Conservation (phyloP, 78 protist genomes). For the Dictyostelium firmibasis region DNA sequence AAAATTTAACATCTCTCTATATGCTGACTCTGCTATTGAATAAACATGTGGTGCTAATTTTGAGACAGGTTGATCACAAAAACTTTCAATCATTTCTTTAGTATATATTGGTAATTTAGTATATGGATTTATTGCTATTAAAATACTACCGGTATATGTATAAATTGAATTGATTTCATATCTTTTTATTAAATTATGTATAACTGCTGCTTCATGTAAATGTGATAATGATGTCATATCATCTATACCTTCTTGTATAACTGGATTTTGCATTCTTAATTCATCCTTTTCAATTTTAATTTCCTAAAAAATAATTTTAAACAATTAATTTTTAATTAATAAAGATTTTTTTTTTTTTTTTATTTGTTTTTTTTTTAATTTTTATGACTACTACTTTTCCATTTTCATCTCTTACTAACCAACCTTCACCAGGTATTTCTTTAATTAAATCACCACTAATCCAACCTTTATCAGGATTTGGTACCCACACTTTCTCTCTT, state of each 20-base stretch:
- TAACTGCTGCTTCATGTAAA: conserved; percentile 82
- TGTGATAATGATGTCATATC: conserved; percentile 85
- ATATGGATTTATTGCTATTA: conserved; percentile 78
- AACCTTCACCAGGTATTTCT: not conserved
- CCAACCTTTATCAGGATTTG: conserved; percentile 55
- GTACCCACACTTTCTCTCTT: conserved; percentile 49
- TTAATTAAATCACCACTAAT: conserved; percentile 41
- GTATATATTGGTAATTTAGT: conserved; percentile 71
- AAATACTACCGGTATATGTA: conserved; percentile 77
- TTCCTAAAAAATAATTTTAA: too few species aligned
- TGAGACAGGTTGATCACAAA: conserved; percentile 45
- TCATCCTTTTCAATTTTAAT: conserved; percentile 26
- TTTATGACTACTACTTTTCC: conserved; percentile 18
- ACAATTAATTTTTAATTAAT: too few species aligned
- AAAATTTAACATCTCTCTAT: conserved; percentile 67
- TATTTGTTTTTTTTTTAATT: not conserved
- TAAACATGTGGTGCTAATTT: conserved; percentile 86
- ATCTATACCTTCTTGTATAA: conserved; percentile 88
- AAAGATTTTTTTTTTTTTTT: too few species aligned
- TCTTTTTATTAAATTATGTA: conserved; percentile 84
- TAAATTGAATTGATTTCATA: conserved; percentile 81
- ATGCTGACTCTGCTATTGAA: conserved; percentile 79
- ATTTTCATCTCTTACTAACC: not conserved
- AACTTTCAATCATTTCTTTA: conserved; percentile 79
- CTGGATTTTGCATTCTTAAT: conserved; percentile 62